Conservation (phyloP, 2,329 filamentous ascomycete genomes). For the Trichoderma polysporum region DNA sequence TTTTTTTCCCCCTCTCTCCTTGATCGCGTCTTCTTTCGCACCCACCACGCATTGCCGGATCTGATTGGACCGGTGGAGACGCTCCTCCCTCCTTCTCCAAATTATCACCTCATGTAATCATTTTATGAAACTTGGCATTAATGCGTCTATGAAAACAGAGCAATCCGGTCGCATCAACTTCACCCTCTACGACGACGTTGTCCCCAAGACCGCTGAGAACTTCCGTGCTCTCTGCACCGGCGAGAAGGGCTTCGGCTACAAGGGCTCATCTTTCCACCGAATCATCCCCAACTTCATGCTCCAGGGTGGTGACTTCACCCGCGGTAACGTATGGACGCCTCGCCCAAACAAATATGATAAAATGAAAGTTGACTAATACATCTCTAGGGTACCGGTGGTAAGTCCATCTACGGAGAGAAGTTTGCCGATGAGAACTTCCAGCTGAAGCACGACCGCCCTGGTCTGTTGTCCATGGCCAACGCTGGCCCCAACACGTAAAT, state of each 20-base stretch:
- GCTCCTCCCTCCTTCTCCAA: background rate
- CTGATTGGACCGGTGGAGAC: background rate
- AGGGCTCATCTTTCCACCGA: conserved; percentile 83
- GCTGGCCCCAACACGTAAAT: conserved; percentile 86
- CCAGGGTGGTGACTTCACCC: conserved; percentile 94
- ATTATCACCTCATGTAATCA: background rate
- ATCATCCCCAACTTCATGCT: conserved; percentile 94
- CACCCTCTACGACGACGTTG: conserved; percentile 79
- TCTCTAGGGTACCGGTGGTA: conserved; percentile 77
- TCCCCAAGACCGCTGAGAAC: conserved; percentile 86
- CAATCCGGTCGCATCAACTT: conserved; percentile 83
- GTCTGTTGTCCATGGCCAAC: conserved; percentile 93
- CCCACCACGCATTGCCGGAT: background rate
- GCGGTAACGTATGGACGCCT: conserved; percentile 70
- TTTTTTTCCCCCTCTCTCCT: background rate
- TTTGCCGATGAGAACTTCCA: conserved; percentile 92
- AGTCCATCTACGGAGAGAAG: conserved; percentile 94
- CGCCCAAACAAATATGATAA: background rate
- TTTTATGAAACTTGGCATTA: conserved; percentile 22
- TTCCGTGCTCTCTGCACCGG: conserved; percentile 81
- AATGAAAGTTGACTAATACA: conserved; percentile 21
- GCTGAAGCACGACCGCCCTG: conserved; percentile 69
- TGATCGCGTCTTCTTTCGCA: background rate
- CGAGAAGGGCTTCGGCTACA: conserved; percentile 80
- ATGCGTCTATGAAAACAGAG: conserved; percentile 45